Evolutionary conservation across 177 flowering plant species (phyloP).

Genomic region (Vitis hybrid): DNA sequence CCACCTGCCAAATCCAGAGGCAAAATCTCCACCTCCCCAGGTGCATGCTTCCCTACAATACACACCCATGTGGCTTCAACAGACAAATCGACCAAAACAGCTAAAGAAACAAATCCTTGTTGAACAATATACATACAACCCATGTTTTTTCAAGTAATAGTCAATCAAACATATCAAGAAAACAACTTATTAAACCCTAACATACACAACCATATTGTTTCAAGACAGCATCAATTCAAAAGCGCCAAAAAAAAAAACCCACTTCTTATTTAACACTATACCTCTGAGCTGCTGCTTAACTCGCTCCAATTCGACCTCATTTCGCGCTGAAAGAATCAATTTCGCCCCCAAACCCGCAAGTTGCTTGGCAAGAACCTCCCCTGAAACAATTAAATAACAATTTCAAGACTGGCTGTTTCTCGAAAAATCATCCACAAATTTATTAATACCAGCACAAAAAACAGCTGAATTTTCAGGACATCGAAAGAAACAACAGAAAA

Average conservation of each 20-base stretch:
- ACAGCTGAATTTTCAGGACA: not conserved
- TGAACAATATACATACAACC: not conserved
- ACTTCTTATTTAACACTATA: slow-evolving; percentile 19
- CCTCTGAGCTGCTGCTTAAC: slow-evolving; percentile 78
- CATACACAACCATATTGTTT: not conserved
- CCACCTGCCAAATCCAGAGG: slow-evolving; percentile 85
- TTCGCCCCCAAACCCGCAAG: slow-evolving; percentile 85
- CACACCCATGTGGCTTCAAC: too few relatives aligned
- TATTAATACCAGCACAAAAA: slow-evolving; percentile 1
- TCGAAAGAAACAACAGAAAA: not conserved
- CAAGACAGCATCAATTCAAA: not conserved
- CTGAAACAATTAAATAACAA: slow-evolving; percentile 27
- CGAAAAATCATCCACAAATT: not conserved
- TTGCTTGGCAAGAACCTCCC: slow-evolving; percentile 85
- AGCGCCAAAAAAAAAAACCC: not conserved
- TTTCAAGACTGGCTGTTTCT: not conserved
- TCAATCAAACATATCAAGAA: not conserved
- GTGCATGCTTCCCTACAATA: slow-evolving; percentile 80
- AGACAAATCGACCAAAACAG: too few relatives aligned
- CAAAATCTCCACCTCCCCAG: slow-evolving; percentile 69
- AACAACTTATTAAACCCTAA: not conserved
- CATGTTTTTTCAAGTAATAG: too few relatives aligned
- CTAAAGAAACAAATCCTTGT: too few relatives aligned
- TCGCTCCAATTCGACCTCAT: slow-evolving; percentile 75
- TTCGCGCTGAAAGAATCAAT: slow-evolving; percentile 86